These are phyloP conservation scores for Alloascoidea hylecoeti DNA, from an alignment of 805 yeast genomes.

Conservation along the genomic window DNA sequence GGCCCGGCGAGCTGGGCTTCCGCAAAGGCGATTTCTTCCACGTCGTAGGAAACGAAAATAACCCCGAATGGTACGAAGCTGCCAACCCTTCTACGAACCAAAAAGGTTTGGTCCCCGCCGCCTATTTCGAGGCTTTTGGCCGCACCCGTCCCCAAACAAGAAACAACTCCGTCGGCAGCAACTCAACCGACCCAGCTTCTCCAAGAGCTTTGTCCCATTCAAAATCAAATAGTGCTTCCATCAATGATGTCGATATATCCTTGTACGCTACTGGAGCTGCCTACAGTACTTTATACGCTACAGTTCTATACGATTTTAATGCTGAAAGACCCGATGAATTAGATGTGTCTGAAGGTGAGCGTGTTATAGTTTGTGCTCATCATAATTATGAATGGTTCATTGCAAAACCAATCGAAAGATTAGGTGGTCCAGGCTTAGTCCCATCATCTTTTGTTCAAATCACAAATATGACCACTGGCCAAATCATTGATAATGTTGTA, in stretches of 20 bases:
- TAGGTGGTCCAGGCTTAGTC: constrained; percentile 95
- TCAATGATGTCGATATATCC: constrained; percentile 1
- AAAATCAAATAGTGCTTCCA: constrained; percentile 6
- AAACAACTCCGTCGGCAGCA: constrained; percentile 11
- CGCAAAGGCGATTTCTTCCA: constrained; percentile 80
- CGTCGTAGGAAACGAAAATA: constrained; percentile 48
- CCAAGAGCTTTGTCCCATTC: constrained; percentile 10
- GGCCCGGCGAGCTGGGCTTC: constrained; percentile 71
- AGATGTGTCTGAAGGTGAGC: constrained; percentile 74
- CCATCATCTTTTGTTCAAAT: constrained; percentile 85
- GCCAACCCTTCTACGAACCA: constrained; percentile 68
- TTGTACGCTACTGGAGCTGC: constrained; percentile 10
- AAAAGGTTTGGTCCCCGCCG: constrained; percentile 78
- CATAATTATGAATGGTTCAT: constrained; percentile 96
- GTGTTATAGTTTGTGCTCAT: constrained; percentile 88
- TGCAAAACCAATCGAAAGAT: constrained; percentile 86
- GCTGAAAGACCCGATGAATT: constrained; percentile 81
- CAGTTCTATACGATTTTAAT: constrained; percentile 71
- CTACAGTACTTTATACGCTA: constrained; percentile 52
- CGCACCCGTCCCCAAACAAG: constrained; percentile 6
- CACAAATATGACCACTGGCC: constrained; percentile 58
- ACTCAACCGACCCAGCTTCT: constrained; percentile 4
- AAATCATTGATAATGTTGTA: constrained; percentile 38
- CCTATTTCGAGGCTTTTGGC: constrained; percentile 56
- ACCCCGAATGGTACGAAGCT: constrained; percentile 70